Evolutionary conservation across 2,329 filamentous ascomycete genomes (phyloP).

Genomic region (Colletotrichum sp.): DNA sequence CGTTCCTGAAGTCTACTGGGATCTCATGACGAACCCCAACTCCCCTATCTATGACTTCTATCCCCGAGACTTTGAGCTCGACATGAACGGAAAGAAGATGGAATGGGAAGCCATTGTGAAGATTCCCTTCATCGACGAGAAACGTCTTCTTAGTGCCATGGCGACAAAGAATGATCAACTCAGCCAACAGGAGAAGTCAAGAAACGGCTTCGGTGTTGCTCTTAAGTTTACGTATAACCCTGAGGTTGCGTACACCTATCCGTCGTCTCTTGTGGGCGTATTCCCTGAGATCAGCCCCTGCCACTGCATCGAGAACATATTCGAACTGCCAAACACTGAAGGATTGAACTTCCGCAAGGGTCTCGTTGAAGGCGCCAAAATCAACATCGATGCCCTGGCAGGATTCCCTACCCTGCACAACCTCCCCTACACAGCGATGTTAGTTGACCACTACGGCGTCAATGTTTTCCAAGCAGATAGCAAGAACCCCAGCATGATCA

Average conservation of each 20-base stretch:
- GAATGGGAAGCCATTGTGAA: slow-evolving; percentile 99
- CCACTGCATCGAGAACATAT: slow-evolving; percentile 94
- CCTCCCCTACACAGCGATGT: slow-evolving; percentile 78
- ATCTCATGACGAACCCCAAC: slow-evolving; percentile 87
- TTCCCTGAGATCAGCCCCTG: slow-evolving; percentile 90
- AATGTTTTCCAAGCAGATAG: slow-evolving; percentile 96
- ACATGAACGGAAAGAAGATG: slow-evolving; percentile 99
- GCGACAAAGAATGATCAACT: slow-evolving; percentile 79
- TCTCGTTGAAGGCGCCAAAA: slow-evolving; percentile 81
- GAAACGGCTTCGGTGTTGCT: slow-evolving; percentile 91
- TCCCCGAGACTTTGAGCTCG: slow-evolving; percentile 92
- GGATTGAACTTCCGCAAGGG: slow-evolving; percentile 86
- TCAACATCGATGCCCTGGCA: slow-evolving; percentile 83
- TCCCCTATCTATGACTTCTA: slow-evolving; percentile 99
- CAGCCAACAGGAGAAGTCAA: slow-evolving; percentile 76
- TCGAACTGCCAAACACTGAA: slow-evolving; percentile 91
- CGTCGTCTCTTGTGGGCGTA: slow-evolving; percentile 84
- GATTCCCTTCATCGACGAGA: slow-evolving; percentile 97
- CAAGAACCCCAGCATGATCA: slow-evolving; percentile 93
- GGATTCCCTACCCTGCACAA: slow-evolving; percentile 93
- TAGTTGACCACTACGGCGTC: slow-evolving; percentile 79
- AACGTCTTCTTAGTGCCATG: slow-evolving; percentile 85
- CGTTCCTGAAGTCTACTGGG: slow-evolving; percentile 85
- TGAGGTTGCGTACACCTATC: slow-evolving; percentile 80
- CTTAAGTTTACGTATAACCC: slow-evolving; percentile 90